Percentiles rank a stretch among this genome's conserved stretches.
Conservation (phyloP, 306 rosid genomes). For the Medicago truncatula region DNA sequence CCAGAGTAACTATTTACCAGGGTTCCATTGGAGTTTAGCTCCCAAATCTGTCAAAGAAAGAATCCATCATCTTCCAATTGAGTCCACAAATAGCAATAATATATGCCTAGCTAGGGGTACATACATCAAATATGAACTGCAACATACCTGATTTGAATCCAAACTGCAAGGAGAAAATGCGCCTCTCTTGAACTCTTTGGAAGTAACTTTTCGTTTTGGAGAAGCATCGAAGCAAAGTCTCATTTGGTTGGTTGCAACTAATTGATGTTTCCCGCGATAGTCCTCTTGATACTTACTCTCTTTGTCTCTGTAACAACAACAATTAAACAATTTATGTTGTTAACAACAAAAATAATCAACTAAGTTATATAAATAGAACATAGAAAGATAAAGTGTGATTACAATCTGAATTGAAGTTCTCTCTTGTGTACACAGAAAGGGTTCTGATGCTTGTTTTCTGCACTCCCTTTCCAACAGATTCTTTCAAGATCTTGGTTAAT, state of each 20-base stretch:
- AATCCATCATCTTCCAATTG: conserved; percentile 44
- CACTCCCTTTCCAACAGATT: conserved; percentile 75
- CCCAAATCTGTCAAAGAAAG: conserved; percentile 69
- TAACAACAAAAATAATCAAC: conserved; percentile 23
- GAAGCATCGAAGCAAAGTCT: conserved; percentile 78
- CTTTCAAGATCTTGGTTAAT: conserved; percentile 55
- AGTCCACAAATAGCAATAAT: conserved; percentile 10
- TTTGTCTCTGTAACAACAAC: conserved; percentile 52
- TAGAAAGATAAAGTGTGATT: conserved; percentile 45
- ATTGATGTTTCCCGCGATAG: conserved; percentile 68
- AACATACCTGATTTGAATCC: conserved; percentile 80
- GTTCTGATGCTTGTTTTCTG: conserved; percentile 43
- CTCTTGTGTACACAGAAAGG: conserved; percentile 78
- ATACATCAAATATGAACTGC: background rate
- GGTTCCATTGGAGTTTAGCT: conserved; percentile 70
- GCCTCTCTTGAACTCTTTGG: conserved; percentile 61
- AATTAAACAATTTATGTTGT: conserved; percentile 17
- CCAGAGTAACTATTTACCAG: conserved; percentile 78
- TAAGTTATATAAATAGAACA: conserved; percentile 33
- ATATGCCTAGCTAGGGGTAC: too few relatives aligned
- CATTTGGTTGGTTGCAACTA: conserved; percentile 52
- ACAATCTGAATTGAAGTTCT: conserved; percentile 63
- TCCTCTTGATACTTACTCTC: conserved; percentile 48
- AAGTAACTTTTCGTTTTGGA: conserved; percentile 65
- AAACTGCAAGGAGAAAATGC: conserved; percentile 73